Evolutionary conservation across 495 filamentous ascomycete species (phyloP).

Genomic region (Penicillium antarcticum): DNA sequence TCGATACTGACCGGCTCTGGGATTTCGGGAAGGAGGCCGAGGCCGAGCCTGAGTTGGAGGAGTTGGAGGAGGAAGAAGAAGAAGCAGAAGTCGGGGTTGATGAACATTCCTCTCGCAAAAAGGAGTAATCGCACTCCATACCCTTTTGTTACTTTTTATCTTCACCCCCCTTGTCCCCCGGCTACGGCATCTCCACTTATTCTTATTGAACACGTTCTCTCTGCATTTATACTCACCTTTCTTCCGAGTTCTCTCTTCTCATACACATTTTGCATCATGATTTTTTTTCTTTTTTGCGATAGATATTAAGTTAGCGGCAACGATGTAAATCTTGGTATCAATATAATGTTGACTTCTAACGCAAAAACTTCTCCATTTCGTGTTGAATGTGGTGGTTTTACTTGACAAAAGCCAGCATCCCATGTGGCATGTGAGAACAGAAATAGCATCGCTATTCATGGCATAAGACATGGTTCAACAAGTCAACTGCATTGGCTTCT

Average conservation of each 20-base stretch:
- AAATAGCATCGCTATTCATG: too few relatives aligned
- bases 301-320: slow-evolving; percentile 9
- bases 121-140: slow-evolving; percentile 12
- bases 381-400: too few relatives aligned
- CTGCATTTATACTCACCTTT: slow-evolving; percentile 4
- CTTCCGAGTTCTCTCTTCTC: slow-evolving; percentile 12
- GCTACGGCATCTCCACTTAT: neutral
- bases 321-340: slow-evolving; percentile 15
- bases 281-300: slow-evolving; percentile 12
- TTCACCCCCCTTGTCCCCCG: neutral
- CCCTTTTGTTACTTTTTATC: neutral
- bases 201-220: slow-evolving; percentile 1
- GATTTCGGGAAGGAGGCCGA: slow-evolving; percentile 30
- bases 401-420: too few relatives aligned
- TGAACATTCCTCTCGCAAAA: slow-evolving; percentile 12
- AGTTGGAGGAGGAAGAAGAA: slow-evolving; percentile 19
- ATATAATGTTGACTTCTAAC: neutral
- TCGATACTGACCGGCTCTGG: slow-evolving; percentile 33
- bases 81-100: slow-evolving; percentile 12
- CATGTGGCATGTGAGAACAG: too few relatives aligned
- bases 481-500: too few relatives aligned
- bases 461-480: too few relatives aligned
- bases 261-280: slow-evolving; percentile 4
- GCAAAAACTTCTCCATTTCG: too few relatives aligned
- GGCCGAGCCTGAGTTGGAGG: slow-evolving; percentile 18